Evolutionary conservation across 192 early-diverging fungal genomes (phyloP).

Genomic region (Thamnidium elegans): DNA sequence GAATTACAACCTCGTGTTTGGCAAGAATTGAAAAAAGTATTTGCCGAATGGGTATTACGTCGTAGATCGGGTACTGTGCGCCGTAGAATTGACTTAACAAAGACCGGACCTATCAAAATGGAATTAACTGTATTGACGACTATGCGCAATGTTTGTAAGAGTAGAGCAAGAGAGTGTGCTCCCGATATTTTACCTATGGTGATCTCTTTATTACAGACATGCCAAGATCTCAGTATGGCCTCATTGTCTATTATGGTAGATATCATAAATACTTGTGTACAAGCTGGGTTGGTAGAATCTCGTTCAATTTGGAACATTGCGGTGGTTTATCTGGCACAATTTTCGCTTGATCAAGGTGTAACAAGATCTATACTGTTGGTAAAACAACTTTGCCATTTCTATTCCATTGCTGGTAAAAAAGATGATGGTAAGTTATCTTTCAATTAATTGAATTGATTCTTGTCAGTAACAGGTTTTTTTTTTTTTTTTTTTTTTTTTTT

Average conservation of each 20-base stretch:
- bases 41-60: constrained; percentile 48
- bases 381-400: constrained; percentile 46
- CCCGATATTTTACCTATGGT: constrained; percentile 51
- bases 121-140: constrained; percentile 51
- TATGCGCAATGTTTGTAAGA: constrained; percentile 48
- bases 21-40: constrained; percentile 48
- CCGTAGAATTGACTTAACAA: background rate
- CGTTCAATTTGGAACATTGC: constrained; percentile 49
- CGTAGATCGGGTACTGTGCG: constrained; percentile 29
- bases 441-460: background rate
- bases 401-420: constrained; percentile 42
- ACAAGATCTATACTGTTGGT: constrained; percentile 25
- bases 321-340: constrained; percentile 43
- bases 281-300: constrained; percentile 43
- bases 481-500: too few species aligned
- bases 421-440: constrained; percentile 42
- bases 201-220: constrained; percentile 44
- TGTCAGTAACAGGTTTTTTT: background rate
- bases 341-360: constrained; percentile 29
- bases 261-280: constrained; percentile 42
- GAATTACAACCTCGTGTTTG: constrained; percentile 50
- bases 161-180: constrained; percentile 40
- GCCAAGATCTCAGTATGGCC: constrained; percentile 36
- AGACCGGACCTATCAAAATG: constrained; percentile 36
- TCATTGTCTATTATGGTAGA: constrained; percentile 48